A percentile compares a stretch with the other conserved stretches of the same genome.
Conservation (phyloP, 495 filamentous ascomycete genomes). For the Xylaria intraflava region DNA sequence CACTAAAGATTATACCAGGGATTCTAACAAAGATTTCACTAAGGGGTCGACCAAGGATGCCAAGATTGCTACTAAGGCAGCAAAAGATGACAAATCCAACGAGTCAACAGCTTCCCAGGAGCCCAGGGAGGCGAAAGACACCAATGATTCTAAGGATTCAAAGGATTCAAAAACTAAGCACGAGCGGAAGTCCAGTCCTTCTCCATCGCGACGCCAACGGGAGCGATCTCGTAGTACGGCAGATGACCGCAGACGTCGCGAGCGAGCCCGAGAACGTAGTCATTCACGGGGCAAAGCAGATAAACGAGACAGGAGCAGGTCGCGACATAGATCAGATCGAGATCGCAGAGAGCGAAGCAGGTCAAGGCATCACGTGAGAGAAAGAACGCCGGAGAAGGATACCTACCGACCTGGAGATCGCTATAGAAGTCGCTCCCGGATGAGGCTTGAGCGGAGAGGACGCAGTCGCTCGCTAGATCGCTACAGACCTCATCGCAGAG, state of each 20-base stretch:
- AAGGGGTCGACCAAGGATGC: slow-evolving; percentile 20
- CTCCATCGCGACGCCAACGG: slow-evolving; percentile 21
- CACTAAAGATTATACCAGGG: too few relatives aligned
- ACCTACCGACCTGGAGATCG: slow-evolving; percentile 26
- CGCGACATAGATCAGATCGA: slow-evolving; percentile 19
- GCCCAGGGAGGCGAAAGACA: slow-evolving; percentile 14
- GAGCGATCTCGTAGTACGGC: slow-evolving; percentile 9
- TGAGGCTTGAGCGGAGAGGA: slow-evolving; percentile 9
- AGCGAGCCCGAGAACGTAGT: slow-evolving; percentile 23
- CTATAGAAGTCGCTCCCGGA: slow-evolving; percentile 22
- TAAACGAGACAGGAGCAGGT: slow-evolving; percentile 20
- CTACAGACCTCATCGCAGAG: slow-evolving; percentile 31
- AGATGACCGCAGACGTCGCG: slow-evolving; percentile 13
- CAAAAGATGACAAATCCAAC: slow-evolving; percentile 15
- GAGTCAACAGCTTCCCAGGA: slow-evolving; percentile 13
- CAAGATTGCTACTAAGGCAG: slow-evolving; percentile 18
- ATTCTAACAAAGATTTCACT: slow-evolving; percentile 12
- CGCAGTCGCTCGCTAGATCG: slow-evolving; percentile 21
- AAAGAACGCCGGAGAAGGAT: slow-evolving; percentile 25
- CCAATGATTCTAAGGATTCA: slow-evolving; percentile 8
- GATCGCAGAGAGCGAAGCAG: slow-evolving; percentile 28
- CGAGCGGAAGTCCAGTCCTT: slow-evolving; percentile 30
- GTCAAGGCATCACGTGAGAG: slow-evolving; percentile 28
- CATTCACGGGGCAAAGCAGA: slow-evolving; percentile 14
- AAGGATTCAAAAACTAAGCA: slow-evolving; percentile 18